Conservation (phyloP, 2,329 filamentous ascomycete species). For the Penicillium palitans region DNA sequence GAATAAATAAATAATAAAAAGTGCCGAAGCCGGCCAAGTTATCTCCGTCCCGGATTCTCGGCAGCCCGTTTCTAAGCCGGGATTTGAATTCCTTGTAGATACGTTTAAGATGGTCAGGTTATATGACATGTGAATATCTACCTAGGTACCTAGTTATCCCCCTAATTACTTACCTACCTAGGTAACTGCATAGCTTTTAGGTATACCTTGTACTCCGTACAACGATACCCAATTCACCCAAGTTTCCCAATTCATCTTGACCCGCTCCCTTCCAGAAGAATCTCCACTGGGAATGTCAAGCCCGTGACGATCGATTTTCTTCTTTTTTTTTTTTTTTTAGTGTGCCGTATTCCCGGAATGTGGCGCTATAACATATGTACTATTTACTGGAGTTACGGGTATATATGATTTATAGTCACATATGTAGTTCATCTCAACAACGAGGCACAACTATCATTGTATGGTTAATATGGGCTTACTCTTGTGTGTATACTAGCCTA, state of each 20-base stretch:
- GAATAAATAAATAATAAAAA: background rate
- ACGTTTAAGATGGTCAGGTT: background rate
- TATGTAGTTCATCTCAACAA: background rate
- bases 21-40: background rate
- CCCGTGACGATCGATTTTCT: background rate
- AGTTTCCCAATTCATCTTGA: background rate
- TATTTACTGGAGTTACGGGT: background rate
- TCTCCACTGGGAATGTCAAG: background rate
- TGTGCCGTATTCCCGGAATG: conserved; percentile 5
- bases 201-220: too few relatives aligned
- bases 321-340: background rate
- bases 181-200: too few relatives aligned
- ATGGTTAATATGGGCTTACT: too few relatives aligned
- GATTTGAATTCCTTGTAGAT: background rate
- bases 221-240: too few relatives aligned
- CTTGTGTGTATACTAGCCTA: too few relatives aligned
- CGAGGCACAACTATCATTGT: background rate
- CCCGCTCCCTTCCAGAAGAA: conserved; percentile 5
- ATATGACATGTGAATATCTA: background rate
- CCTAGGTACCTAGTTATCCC: too few relatives aligned
- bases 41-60: conserved; percentile 8
- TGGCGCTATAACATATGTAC: background rate
- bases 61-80: conserved; percentile 5
- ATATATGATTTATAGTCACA: background rate
- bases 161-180: too few relatives aligned